phyloP scores from a whole-genome alignment of 768 basidiomycete genomes.

The Boletus subparvulus region DNA sequence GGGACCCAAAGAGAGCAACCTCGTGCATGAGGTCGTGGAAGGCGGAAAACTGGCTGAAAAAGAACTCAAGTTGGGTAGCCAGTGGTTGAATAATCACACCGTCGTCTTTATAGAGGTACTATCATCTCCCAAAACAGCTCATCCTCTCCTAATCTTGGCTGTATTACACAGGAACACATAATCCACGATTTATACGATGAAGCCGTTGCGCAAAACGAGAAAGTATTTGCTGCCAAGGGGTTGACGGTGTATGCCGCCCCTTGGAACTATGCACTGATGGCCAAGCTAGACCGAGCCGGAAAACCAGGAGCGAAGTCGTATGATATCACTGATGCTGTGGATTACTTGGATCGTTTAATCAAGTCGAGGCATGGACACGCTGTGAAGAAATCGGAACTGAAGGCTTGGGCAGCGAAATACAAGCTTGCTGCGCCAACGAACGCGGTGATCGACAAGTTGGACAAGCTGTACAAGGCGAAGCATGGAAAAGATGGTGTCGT shows the following conservation, averaged over 20 bases:
- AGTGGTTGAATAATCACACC: slow-evolving; percentile 14
- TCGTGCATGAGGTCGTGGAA: background rate
- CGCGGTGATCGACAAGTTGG: background rate
- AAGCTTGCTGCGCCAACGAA: background rate
- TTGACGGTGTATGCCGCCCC: slow-evolving; percentile 12
- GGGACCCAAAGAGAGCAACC: background rate
- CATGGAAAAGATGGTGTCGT: background rate
- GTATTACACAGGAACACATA: background rate
- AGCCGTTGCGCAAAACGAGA: slow-evolving; percentile 3
- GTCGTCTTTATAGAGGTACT: slow-evolving; percentile 4
- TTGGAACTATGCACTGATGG: slow-evolving; percentile 9
- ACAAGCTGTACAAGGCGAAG: background rate
- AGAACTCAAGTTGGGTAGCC: background rate
- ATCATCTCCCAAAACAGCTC: background rate
- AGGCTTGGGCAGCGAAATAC: slow-evolving; percentile 1
- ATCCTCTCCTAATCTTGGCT: background rate
- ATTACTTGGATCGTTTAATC: slow-evolving; percentile 6
- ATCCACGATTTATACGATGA: background rate
- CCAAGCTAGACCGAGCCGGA: slow-evolving; percentile 8
- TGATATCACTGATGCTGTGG: slow-evolving; percentile 7
- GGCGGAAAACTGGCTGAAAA: slow-evolving; percentile 2
- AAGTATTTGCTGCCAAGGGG: slow-evolving; percentile 4
- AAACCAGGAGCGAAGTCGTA: slow-evolving; percentile 8
- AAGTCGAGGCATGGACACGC: background rate
- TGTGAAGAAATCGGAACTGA: slow-evolving; percentile 9